These are phyloP conservation scores for Triticum timopheevii DNA, from an alignment of 176 grass and related monocot genomes.

Conservation along the genomic window DNA sequence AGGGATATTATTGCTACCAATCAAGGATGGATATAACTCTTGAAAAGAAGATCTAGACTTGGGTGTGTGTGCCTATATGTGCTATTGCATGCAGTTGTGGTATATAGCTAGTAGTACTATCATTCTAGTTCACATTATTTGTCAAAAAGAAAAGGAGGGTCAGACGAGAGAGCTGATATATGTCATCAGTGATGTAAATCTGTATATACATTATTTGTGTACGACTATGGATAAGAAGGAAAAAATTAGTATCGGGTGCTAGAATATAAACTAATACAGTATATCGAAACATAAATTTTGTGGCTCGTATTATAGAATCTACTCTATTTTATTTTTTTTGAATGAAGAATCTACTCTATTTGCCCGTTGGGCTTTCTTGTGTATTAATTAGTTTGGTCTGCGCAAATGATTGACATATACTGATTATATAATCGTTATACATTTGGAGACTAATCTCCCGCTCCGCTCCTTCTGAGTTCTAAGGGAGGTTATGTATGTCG, in stretches of 20 bases:
- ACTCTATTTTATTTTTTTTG: too few relatives aligned
- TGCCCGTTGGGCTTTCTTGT: neutral
- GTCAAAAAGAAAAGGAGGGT: neutral
- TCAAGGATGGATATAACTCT: conserved; percentile 16
- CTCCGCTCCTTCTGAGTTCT: neutral
- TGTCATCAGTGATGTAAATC: conserved; percentile 37
- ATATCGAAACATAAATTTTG: too few relatives aligned
- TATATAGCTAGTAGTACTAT: conserved; percentile 2
- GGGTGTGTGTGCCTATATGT: conserved; percentile 31
- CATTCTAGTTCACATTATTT: conserved; percentile 33
- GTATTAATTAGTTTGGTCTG: neutral
- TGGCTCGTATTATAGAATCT: neutral
- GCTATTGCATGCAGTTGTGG: conserved; percentile 47
- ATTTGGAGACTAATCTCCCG: neutral
- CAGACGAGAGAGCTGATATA: neutral
- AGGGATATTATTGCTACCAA: conserved; percentile 18
- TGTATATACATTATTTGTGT: conserved; percentile 48
- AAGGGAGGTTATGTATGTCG: neutral
- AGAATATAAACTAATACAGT: neutral
- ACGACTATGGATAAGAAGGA: conserved; percentile 19
- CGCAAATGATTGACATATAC: neutral
- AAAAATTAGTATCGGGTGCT: neutral
- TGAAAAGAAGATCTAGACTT: conserved; percentile 26
- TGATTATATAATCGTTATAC: neutral
- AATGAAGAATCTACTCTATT: neutral